phyloP scores from a whole-genome alignment of 495 filamentous ascomycete species.

The Cladorrhinum samala region DNA sequence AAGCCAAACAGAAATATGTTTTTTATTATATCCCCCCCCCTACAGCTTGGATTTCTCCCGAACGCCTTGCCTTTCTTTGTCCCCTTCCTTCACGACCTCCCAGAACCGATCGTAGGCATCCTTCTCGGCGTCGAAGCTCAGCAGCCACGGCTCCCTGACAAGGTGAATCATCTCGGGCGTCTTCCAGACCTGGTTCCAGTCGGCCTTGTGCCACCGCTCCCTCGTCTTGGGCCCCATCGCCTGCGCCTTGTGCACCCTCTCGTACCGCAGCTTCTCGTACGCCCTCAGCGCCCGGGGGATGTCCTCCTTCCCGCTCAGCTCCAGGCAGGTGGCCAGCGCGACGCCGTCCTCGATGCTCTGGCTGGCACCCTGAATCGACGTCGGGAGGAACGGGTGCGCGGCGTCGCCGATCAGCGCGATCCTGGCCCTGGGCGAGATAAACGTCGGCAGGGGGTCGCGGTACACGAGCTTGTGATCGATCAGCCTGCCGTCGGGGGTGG shows the following conservation, averaged over 20 bases:
- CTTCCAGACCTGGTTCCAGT: slow-evolving; percentile 51
- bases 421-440: slow-evolving; percentile 52
- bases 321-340: slow-evolving; percentile 57
- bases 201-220: slow-evolving; percentile 57
- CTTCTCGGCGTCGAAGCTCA: slow-evolving; percentile 55
- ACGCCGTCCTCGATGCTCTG: slow-evolving; percentile 68
- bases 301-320: slow-evolving; percentile 31
- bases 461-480: slow-evolving; percentile 71
- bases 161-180: slow-evolving; percentile 53
- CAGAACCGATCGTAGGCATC: slow-evolving; percentile 40
- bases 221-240: slow-evolving; percentile 53
- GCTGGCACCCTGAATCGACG: slow-evolving; percentile 63
- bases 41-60: too few species aligned
- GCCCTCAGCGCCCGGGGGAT: slow-evolving; percentile 40
- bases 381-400: slow-evolving; percentile 69
- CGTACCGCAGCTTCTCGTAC: slow-evolving; percentile 48
- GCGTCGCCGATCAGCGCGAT: slow-evolving; percentile 64
- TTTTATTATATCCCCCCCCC: too few species aligned
- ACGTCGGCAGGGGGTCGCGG: slow-evolving; percentile 61
- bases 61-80: slow-evolving; percentile 4
- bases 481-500: slow-evolving; percentile 50
- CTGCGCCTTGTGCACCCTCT: slow-evolving; percentile 50
- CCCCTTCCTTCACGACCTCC: slow-evolving; percentile 7
- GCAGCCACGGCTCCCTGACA: slow-evolving; percentile 53
- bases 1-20: too few species aligned